These are phyloP conservation scores for Saksenaea vasiformis DNA, from an alignment of 371 early-diverging fungal genomes.

Conservation along the genomic window DNA sequence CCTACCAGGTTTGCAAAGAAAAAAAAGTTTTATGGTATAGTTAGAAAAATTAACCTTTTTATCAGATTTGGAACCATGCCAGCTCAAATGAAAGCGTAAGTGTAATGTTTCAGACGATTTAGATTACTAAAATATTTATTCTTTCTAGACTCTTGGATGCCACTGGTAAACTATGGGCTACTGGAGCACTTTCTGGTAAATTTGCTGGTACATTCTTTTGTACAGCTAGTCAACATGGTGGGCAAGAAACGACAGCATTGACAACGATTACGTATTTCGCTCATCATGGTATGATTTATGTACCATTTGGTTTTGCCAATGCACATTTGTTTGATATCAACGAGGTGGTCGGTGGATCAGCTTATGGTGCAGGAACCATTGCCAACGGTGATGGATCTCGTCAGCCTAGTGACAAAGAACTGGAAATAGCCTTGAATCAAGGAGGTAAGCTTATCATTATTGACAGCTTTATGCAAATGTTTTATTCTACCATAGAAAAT, in stretches of 20 bases:
- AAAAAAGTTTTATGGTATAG: not conserved
- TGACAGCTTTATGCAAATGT: not conserved
- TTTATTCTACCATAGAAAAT: not conserved
- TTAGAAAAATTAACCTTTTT: not conserved
- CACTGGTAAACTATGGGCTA: slow-evolving; percentile 75
- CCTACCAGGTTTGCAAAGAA: slow-evolving; percentile 62
- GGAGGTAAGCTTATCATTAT: slow-evolving; percentile 10
- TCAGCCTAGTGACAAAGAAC: slow-evolving; percentile 62
- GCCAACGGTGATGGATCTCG: slow-evolving; percentile 46
- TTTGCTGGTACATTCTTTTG: slow-evolving; percentile 75
- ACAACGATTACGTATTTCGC: slow-evolving; percentile 71
- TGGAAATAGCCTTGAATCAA: slow-evolving; percentile 60
- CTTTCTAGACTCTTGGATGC: slow-evolving; percentile 56
- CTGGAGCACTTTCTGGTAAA: slow-evolving; percentile 69
- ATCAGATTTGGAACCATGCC: slow-evolving; percentile 60
- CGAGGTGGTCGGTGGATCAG: slow-evolving; percentile 67
- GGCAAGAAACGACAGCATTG: slow-evolving; percentile 78
- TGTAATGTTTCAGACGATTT: not conserved
- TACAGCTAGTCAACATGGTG: slow-evolving; percentile 76
- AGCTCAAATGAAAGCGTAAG: slow-evolving; percentile 74
- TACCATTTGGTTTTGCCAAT: slow-evolving; percentile 70
- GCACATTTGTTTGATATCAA: slow-evolving; percentile 51
- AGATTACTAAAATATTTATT: too few relatives aligned
- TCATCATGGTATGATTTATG: slow-evolving; percentile 83
- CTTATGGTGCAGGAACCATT: slow-evolving; percentile 75